Evolutionary conservation across 208 protist genomes (phyloP), one percentile per base, ranked within the genome.

Genomic region (Zelonia costaricensis): DNA sequence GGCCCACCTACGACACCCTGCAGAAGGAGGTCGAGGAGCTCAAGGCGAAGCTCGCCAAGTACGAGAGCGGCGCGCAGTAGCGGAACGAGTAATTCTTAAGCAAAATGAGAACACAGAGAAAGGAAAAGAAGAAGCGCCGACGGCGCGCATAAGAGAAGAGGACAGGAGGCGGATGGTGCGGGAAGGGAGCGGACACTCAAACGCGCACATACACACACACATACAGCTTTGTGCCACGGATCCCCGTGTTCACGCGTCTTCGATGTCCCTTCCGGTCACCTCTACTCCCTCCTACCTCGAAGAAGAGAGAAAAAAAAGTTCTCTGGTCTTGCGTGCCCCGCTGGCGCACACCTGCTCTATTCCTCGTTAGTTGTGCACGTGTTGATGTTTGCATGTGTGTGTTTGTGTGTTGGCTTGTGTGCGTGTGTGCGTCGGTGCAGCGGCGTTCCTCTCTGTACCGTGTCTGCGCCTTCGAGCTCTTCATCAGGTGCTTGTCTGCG

Each of bases 1-100:
- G 86, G 25, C 86, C 90, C 43, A 96, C 91, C 40, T 93, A 93
- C 62, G 86, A 93, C 18, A 63, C 69, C 3, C 78, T 94, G 39
- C 67, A 76, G 67, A 58, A 64, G 28, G 63, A 88, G 63, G 52
- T 94, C 43, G 68, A 65, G 59, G 78, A 76, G 58, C 48, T 78
- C 3, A 74, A 76, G 62, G 79, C 72, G 36, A 89, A 88, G 72
- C 54, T 94, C 33, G 82, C 82, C 8, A 68, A 80, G 62, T 85
- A 82, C 53, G 84, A 96, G 59, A 71, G 51, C 2, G 39, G 43
- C 45, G 38, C 43, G 18, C 23, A 86, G 67, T 53, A 71, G 38
- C 40, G 56, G 38, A 28, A 46, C 9, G 15, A 15, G 36, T 16
- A 42, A 9, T 42, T 9, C 36, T 42, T 42, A 42, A 42, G 36